Conservation (phyloP, 805 yeast genomes). For the Tetrapisispora arboricola region DNA sequence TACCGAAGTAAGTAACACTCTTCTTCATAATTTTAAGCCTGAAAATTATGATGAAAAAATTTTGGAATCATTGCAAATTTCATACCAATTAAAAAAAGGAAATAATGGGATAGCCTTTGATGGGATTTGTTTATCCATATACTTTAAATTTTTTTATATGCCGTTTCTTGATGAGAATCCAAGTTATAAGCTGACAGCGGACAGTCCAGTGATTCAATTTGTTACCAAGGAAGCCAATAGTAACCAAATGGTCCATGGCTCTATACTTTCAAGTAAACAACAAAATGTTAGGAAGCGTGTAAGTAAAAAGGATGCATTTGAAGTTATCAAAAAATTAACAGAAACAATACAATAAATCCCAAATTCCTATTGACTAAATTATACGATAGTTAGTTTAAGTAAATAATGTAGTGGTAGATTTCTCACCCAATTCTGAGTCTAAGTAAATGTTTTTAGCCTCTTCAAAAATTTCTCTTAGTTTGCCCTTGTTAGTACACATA, state of each 20-base stretch:
- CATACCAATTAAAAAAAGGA: constrained; percentile 25
- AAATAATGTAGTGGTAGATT: constrained; percentile 16
- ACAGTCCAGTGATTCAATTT: neutral
- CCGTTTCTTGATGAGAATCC: constrained; percentile 11
- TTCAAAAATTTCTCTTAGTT: constrained; percentile 42
- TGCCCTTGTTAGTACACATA: constrained; percentile 44
- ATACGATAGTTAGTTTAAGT: neutral
- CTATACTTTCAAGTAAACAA: constrained; percentile 6
- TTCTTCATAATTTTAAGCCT: constrained; percentile 12
- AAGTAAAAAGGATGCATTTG: constrained; percentile 28
- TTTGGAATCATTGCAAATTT: constrained; percentile 17
- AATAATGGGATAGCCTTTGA: constrained; percentile 26
- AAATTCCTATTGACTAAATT: too few relatives aligned
- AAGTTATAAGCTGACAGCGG: neutral
- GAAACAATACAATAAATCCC: constrained; percentile 13
- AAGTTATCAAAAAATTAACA: constrained; percentile 18
- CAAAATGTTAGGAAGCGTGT: constrained; percentile 20
- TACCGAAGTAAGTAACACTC: constrained; percentile 13
- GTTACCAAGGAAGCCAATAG: neutral
- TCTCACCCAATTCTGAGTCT: constrained; percentile 18
- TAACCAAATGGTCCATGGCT: neutral
- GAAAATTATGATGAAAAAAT: constrained; percentile 12
- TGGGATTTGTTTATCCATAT: constrained; percentile 22
- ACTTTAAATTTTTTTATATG: constrained; percentile 22
- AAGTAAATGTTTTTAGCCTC: constrained; percentile 47